phyloP scores from a whole-genome alignment of 441 rosid genomes.

The Gossypium davidsonii region DNA sequence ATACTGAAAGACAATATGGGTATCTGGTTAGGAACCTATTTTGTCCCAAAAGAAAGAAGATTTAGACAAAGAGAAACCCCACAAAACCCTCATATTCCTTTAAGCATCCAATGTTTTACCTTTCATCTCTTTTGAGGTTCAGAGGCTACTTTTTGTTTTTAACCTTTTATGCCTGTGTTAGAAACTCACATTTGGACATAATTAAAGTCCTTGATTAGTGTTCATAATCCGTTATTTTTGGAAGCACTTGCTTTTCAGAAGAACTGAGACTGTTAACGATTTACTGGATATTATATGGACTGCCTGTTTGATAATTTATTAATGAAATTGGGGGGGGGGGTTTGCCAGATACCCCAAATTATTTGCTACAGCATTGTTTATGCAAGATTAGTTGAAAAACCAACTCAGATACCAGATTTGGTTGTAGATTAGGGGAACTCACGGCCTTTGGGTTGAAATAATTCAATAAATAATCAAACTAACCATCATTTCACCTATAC shows the following conservation, averaged over 20 bases:
- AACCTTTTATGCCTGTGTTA: slow-evolving; percentile 3
- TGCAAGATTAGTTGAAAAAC: slow-evolving; percentile 7
- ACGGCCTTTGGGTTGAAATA: not conserved
- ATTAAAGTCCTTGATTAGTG: slow-evolving; percentile 18
- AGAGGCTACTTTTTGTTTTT: slow-evolving; percentile 10
- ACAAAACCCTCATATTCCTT: slow-evolving; percentile 32
- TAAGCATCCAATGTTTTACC: slow-evolving; percentile 50
- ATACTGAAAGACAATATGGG: slow-evolving; percentile 46
- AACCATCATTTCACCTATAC: not conserved
- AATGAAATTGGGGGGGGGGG: not conserved
- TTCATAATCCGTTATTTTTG: slow-evolving; percentile 19
- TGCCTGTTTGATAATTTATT: not conserved
- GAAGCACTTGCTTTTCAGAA: slow-evolving; percentile 10
- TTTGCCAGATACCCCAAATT: not conserved
- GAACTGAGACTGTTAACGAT: not conserved
- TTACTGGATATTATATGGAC: not conserved
- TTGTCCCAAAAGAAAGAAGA: slow-evolving; percentile 9
- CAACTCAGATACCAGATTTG: slow-evolving; percentile 7
- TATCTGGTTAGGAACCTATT: slow-evolving; percentile 16
- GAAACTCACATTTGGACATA: slow-evolving; percentile 23
- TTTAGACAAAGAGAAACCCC: slow-evolving; percentile 41
- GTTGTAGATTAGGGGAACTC: not conserved
- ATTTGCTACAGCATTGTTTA: not conserved
- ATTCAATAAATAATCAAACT: not conserved
- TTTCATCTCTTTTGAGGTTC: slow-evolving; percentile 46